Evolutionary conservation across 2,329 filamentous ascomycete genomes (phyloP), one percentile per base, ranked within the genome.

Genomic region (Hypoxylon rubiginosum): DNA sequence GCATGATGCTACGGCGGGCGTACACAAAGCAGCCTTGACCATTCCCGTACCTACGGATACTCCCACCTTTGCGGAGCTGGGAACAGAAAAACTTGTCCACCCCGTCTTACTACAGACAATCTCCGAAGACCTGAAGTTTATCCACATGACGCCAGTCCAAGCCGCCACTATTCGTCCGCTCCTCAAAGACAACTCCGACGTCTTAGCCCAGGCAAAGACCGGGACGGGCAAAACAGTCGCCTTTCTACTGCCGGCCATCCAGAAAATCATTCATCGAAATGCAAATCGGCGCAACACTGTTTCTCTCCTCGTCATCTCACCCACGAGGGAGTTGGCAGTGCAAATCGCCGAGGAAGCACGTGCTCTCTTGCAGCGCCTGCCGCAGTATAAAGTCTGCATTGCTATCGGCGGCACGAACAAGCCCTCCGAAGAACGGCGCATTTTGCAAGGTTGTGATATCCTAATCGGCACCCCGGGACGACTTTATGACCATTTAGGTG

Each of bases 221-320:
- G 93, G 93, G 70, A 97, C 93, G 0, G 93, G 93, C 72, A 97
- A 97, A 81, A 97, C 93, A 0, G 79, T 96, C 59, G 93, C 91
- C 51, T 97, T 97, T 80, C 84, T 97, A 36, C 82, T 96, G 3
- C 93, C 93, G n/a, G 86, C 92, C n/a, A 81, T 97, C 36, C 91
- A 96, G 77, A 91, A 88, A 64, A 90, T 96, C 74, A 82, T 95
- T 72, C 80, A 79, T 53, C 78, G 77, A 62, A 77, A 78, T 58
- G 66, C 72, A 24, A 61, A 9, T 73, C 60, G 28, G 78, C 15
- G 67, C 30, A 76, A 74, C 67, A 84, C 78, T 75, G 82, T 91
- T 34, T 85, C 87, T 13, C 81, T 90, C 1, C 82, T 92, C n/a
- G 84, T 92, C 64, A 84, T 92, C 63, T 90, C 90, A 0, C 90